Evolutionary conservation across 768 basidiomycete species (phyloP), one percentile per base, ranked within the genome.

Genomic region (Gloeophyllum trabeum): DNA sequence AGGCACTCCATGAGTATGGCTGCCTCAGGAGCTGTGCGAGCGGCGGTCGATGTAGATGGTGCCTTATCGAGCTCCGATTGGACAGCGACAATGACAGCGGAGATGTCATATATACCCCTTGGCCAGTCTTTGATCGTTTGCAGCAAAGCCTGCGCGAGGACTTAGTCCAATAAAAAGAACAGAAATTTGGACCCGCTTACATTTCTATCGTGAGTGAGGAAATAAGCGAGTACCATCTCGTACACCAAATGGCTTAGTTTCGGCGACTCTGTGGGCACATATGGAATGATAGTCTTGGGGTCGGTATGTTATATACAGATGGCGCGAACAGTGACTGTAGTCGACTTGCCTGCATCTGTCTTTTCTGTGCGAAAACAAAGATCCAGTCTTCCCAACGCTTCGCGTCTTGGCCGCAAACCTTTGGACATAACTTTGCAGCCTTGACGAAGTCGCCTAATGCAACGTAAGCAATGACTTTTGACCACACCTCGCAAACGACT

Each of bases 371-470:
- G 55, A 94, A 98, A 12, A 75, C 65, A 52, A 96, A 94, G 53
- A 97, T 86, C 87, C 87, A 96, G 51, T 84, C 77, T 55, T 97
- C 93, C 96, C 96, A 99, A n/a, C 75, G 71, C 52, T 79, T 81
- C 7, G 70, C 61, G 51, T 94, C 76, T 35, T 76, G 76, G 3
- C 75, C 81, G 49, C 94, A 85, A 5, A 97, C 89, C 56, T 86
- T 91, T 0, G 89, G 81, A 50, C 79, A 81, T 20, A 96, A 61
- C 6, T 69, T 62, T 0, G 94, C 96, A 1, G 94, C 94, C 52
- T 86, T 86, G 0, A 56, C 62, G 49, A 77, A 97, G 16, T 80
- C 67, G 14, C 66, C 79, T 79, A 45, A 19, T 19, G n/a, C 24
- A 35, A 39, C 30, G 25, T 3, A 10, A 39, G 35, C 14, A 14